A percentile compares a stretch with the other conserved stretches of the same genome.
phyloP scores from a whole-genome alignment of 352 stramenopile genomes.

The Globisporangium uncinulatum region DNA sequence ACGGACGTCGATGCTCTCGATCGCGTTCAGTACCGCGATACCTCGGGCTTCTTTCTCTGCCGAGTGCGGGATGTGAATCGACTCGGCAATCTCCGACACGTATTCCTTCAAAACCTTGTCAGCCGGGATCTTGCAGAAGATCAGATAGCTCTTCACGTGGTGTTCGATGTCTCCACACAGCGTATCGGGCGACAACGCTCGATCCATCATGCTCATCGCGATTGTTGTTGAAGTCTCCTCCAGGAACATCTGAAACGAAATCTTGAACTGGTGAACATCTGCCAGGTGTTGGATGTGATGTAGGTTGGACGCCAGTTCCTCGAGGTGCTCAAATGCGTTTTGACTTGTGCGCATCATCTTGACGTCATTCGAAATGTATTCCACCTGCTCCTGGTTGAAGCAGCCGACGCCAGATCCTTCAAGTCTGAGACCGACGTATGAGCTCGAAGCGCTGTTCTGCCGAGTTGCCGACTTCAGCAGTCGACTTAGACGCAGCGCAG shows the following conservation, averaged over 20 bases:
- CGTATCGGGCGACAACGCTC: constrained; percentile 25
- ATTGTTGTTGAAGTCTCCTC: constrained; percentile 60
- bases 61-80: constrained; percentile 17
- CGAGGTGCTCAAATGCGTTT: constrained; percentile 18
- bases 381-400: too few relatives aligned
- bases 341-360: not conserved
- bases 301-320: constrained; percentile 32
- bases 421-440: constrained; percentile 14
- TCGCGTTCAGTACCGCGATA: constrained; percentile 27
- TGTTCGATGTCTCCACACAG: constrained; percentile 29
- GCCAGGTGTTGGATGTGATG: constrained; percentile 47
- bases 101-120: constrained; percentile 49
- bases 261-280: constrained; percentile 41
- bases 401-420: not conserved
- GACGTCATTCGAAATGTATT: too few relatives aligned
- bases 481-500: constrained; percentile 27
- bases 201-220: constrained; percentile 73
- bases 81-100: constrained; percentile 35
- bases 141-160: constrained; percentile 46
- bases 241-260: constrained; percentile 47
- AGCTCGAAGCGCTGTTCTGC: constrained; percentile 1
- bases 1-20: constrained; percentile 22
- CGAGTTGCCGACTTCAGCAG: constrained; percentile 15
- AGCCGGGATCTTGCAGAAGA: constrained; percentile 23
- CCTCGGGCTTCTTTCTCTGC: constrained; percentile 20